Evolutionary conservation across 495 filamentous ascomycete genomes (phyloP), one percentile per base, ranked within the genome.

Genomic region (Apiosordaria backusii): DNA sequence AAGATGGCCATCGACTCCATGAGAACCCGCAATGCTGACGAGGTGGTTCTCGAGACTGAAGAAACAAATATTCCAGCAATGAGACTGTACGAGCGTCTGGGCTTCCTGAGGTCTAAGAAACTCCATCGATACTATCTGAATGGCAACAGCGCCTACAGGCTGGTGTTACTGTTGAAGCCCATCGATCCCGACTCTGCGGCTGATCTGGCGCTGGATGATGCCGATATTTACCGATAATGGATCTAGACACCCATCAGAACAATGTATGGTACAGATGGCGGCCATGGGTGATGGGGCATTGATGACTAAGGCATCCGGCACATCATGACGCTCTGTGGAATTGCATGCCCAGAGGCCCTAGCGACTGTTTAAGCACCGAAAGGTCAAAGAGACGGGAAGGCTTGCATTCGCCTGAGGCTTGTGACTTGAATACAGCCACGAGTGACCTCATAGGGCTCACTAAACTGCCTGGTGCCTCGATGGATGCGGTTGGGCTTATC

Each of bases 61-160:
- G 92, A 94, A 74, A 93, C 89, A 19, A 99, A 99, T 76, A 87
- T 88, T 3, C 91, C 92, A 4, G 93, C 92, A 6, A 94, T 97
- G 81, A 90, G 91, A 64, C 81, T 99, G 1, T 99, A 99, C 78
- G 96, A 98, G 74, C 82, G 93, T 1, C 81, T 99, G 4, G 96
- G 96, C 0, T 99, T 99, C 72, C 75, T 99, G 25, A 82, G 93
- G 63, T 96, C 91, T 66, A 99, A 99, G 79, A 89, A 91, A 57
- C 81, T 99, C 52, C 93, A 98, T 74, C 85, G 96, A 55, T 99
- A 99, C 73, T 99, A 99, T 71, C 77, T 99, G 57, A 98, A 97
- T 72, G 96, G 96, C 10, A 98, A 93, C 76, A 95, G 92, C 54
- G 96, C 96, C 1, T 98, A 93, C 76, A 82, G 96, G 50, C 79